Conservation (phyloP, 2,329 filamentous ascomycete genomes). For the Cladosporium sp. region DNA sequence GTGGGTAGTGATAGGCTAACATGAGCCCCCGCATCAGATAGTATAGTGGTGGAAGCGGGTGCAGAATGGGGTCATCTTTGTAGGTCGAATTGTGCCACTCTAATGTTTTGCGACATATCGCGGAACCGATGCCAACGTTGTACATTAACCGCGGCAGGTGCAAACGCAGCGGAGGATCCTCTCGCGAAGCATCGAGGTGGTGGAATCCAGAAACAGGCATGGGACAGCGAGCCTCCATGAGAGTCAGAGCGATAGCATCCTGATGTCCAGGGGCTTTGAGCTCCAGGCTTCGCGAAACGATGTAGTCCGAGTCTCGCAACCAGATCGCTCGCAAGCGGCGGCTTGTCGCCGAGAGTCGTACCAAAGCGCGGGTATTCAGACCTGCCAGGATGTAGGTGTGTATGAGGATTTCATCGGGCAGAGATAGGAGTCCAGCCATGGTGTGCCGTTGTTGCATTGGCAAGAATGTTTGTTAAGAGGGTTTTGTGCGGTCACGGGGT, state of each 20-base stretch:
- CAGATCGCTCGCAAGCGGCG: neutral
- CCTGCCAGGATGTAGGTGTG: neutral
- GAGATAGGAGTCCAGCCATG: neutral
- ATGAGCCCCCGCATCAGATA: neutral
- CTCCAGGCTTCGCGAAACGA: neutral
- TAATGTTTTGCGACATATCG: too few species aligned
- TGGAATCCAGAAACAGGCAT: neutral
- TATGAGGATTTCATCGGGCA: neutral
- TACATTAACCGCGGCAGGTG: neutral
- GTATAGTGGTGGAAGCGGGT: neutral
- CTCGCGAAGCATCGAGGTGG: neutral
- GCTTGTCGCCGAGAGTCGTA: neutral
- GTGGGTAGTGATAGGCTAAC: neutral
- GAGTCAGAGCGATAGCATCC: neutral
- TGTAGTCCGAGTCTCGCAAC: neutral
- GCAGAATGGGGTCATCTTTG: neutral
- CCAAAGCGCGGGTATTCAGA: neutral
- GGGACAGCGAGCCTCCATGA: neutral
- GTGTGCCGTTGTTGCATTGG: neutral
- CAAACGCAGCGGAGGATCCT: neutral
- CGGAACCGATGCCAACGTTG: neutral
- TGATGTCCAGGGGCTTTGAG: neutral
- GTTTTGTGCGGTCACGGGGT: too few species aligned
- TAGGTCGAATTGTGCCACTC: neutral
- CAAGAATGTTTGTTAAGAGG: neutral